Conservation (phyloP, 1,284 basidiomycete species). For the Salmacisia buchloeana region DNA sequence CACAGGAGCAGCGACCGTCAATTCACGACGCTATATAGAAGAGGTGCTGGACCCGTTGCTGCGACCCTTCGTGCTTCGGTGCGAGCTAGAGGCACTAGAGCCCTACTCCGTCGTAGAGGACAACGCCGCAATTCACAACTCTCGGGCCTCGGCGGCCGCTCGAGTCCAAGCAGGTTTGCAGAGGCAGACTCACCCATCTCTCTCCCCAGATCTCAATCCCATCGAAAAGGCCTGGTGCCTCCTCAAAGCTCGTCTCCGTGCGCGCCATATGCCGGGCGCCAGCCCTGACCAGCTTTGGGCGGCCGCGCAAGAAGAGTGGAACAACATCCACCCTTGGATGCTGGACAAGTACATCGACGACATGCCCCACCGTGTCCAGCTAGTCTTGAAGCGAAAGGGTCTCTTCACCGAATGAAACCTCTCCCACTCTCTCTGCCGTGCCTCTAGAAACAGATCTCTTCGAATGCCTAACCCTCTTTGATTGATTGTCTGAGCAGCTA, state of each 20-base stretch:
- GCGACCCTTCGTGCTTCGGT: neutral
- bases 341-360: neutral
- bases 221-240: neutral
- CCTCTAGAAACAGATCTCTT: no score
- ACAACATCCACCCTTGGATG: neutral
- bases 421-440: no score
- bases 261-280: neutral
- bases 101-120: neutral
- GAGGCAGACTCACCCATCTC: neutral
- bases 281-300: neutral
- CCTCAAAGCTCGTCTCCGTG: neutral
- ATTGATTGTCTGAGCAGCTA: no score
- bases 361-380: neutral
- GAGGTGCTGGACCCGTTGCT: neutral
- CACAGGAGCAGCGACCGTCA: neutral
- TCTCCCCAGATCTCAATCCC: neutral
- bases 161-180: neutral
- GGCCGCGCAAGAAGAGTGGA: neutral
- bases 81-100: neutral
- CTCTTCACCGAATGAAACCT: neutral
- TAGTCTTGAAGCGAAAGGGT: neutral
- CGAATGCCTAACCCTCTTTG: no score
- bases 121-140: neutral
- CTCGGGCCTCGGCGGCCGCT: neutral
- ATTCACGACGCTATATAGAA: neutral